These are phyloP conservation scores for Aleurites moluccanus DNA, from an alignment of 441 rosid species.

Conservation along the genomic window DNA sequence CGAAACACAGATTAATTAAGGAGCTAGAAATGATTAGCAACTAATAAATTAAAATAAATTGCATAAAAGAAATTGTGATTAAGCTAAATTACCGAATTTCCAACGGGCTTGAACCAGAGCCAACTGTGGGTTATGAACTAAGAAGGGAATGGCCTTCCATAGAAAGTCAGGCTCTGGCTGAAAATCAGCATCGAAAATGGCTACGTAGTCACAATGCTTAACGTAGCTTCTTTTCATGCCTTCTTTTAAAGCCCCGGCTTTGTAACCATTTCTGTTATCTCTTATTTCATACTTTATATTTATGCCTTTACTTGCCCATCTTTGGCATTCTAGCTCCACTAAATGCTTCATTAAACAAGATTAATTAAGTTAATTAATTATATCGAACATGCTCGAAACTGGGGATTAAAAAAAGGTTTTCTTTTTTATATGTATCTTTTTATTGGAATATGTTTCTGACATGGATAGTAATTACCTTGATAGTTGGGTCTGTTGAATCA, in stretches of 20 bases:
- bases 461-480: slow-evolving; percentile 50
- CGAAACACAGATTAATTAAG: neutral
- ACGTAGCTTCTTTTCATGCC: slow-evolving; percentile 90
- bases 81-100: slow-evolving; percentile 68
- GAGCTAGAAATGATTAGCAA: neutral
- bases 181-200: slow-evolving; percentile 93
- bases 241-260: slow-evolving; percentile 90
- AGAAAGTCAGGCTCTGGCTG: slow-evolving; percentile 88
- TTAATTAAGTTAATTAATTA: neutral
- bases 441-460: too few species aligned
- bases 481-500: slow-evolving; percentile 81
- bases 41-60: neutral
- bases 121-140: slow-evolving; percentile 65
- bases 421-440: too few species aligned
- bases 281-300: slow-evolving; percentile 81
- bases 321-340: slow-evolving; percentile 83
- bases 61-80: neutral
- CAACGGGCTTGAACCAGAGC: slow-evolving; percentile 94
- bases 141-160: slow-evolving; percentile 80
- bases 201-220: slow-evolving; percentile 76
- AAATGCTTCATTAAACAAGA: slow-evolving; percentile 44
- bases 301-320: slow-evolving; percentile 95
- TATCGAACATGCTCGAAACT: neutral
- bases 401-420: neutral
- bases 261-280: slow-evolving; percentile 84